These are phyloP conservation scores for Beauveria brongniartii DNA, from an alignment of 2,329 filamentous ascomycete species.

Conservation along the genomic window DNA sequence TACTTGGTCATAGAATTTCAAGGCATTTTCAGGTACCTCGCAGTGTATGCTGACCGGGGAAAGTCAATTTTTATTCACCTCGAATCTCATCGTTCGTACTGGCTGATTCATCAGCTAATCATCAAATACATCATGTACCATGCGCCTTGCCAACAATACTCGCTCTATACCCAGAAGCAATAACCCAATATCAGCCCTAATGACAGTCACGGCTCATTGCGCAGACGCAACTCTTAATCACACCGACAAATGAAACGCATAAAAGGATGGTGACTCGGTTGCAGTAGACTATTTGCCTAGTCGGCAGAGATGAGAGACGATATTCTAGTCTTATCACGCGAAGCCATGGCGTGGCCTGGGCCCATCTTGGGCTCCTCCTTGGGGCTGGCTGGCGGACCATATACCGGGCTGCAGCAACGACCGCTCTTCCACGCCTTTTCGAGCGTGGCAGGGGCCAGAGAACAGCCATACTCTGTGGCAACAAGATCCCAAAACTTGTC, in stretches of 20 bases:
- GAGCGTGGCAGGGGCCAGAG: conserved; percentile 52
- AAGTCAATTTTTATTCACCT: background rate
- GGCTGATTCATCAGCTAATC: background rate
- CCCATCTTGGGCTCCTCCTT: conserved; percentile 32
- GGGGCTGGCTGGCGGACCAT: conserved; percentile 39
- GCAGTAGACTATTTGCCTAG: background rate
- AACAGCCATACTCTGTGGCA: conserved; percentile 61
- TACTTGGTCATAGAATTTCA: background rate
- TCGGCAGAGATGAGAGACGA: conserved; percentile 38
- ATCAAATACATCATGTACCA: background rate
- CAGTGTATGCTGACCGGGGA: background rate
- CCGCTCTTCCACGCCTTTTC: conserved; percentile 62
- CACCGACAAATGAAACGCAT: background rate
- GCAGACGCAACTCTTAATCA: background rate
- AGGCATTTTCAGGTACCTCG: background rate
- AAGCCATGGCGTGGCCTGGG: conserved; percentile 28
- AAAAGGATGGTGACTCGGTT: background rate
- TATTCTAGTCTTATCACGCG: conserved; percentile 50
- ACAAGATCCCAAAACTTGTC: conserved; percentile 66
- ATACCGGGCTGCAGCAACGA: conserved; percentile 32
- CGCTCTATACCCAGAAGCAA: background rate
- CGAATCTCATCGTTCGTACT: background rate
- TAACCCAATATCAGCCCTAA: background rate
- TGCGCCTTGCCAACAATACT: conserved; percentile 1
- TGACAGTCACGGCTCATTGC: background rate